Evolutionary conservation across 2,329 filamentous ascomycete genomes (phyloP).

Genomic region (Neonectria neomacrospora): DNA sequence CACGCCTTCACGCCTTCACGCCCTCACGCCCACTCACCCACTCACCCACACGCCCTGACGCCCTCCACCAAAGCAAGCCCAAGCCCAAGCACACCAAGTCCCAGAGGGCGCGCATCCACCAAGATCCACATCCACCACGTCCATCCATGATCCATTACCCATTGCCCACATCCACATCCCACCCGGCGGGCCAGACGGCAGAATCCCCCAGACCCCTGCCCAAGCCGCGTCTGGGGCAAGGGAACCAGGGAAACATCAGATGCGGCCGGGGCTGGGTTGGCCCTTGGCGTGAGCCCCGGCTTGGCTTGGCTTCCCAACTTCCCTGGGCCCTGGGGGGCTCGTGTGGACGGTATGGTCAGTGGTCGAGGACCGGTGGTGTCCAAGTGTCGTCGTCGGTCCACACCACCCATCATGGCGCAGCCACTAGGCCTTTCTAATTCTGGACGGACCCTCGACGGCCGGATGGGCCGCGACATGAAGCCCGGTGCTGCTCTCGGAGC

Average conservation of each 20-base stretch:
- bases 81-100: not conserved
- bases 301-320: constrained; percentile 27
- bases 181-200: constrained; percentile 45
- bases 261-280: constrained; percentile 37
- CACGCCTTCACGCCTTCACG: no score
- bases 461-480: constrained; percentile 46
- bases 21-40: no score
- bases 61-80: constrained; percentile 17
- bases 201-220: constrained; percentile 43
- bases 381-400: constrained; percentile 27
- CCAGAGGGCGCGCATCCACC: constrained; percentile 32
- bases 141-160: constrained; percentile 37
- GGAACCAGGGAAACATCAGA: constrained; percentile 47
- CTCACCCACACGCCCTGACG: no score
- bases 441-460: constrained; percentile 44
- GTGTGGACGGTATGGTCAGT: not conserved
- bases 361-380: constrained; percentile 11
- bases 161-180: constrained; percentile 29
- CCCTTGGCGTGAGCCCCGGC: constrained; percentile 27
- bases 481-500: constrained; percentile 31
- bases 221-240: constrained; percentile 46
- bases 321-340: constrained; percentile 32
- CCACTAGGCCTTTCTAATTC: constrained; percentile 51
- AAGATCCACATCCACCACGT: constrained; percentile 41
- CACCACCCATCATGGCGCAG: constrained; percentile 49